Evolutionary conservation across 805 yeast genomes (phyloP), one percentile per base, ranked within the genome.

Genomic region (Blastobotrys robertii): DNA sequence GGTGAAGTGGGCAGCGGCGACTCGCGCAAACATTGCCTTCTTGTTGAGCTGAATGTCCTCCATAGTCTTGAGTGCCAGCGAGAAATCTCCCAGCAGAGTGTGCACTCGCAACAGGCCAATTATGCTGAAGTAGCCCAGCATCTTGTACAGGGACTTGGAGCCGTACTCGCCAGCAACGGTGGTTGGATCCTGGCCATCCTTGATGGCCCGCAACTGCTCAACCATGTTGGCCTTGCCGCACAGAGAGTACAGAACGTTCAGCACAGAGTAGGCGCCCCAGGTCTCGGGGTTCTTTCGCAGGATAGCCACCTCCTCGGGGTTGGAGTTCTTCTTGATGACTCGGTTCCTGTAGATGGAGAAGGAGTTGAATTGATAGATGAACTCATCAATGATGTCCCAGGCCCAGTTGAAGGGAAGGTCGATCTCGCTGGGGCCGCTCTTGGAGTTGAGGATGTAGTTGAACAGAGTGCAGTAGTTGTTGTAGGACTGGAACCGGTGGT

Each of bases 341-440:
- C 68, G 62, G 28, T 65, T 57, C 46, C 70, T 63, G 59, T 63
- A 69, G 39, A 63, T 54, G 39, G 70, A 61, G 45, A 68, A 71
- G 50, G 65, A 62, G 53, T 69, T 69, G 60, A 66, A 71, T 56
- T 71, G 76, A 51, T 72, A 71, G 54, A 71, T 70, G 55, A 71
- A 72, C 56, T 71, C 76, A 48, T 71, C 76, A 45, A 71, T 62
- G 45, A 71, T 69, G 43, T 71, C 76, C 76, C 76, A 72, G 16
- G 68, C 59, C 76, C 76, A 71, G 49, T 65, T 64, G 47, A 61
- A 61, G 39, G 76, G 76, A 38, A 71, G 54, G 51, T 70, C 75
- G 45, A 71, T 62, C 31, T 65, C 64, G 8, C 63, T 65, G 30
- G 74, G 72, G 7, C 69, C 68, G 43, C 64, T 66, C 8, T 19